phyloP scores from a whole-genome alignment of 352 stramenopile genomes.

The Phytophthora aleatoria region DNA sequence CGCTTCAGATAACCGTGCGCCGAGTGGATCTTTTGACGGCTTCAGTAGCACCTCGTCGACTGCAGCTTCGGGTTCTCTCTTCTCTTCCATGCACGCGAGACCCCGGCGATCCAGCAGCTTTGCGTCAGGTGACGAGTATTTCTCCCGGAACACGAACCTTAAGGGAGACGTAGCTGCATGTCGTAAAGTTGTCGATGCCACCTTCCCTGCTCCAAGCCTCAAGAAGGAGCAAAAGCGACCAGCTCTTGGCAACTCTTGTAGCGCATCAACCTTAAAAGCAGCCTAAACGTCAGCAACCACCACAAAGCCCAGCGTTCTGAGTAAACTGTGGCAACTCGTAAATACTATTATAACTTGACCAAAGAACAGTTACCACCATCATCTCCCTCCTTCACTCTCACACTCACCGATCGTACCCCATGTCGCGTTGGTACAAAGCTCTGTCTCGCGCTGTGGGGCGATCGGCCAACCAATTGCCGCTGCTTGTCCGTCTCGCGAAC shows the following conservation, averaged over 20 bases:
- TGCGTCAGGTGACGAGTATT: constrained; percentile 42
- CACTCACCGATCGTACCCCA: constrained; percentile 69
- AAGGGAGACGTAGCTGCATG: constrained; percentile 12
- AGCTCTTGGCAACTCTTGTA: constrained; percentile 12
- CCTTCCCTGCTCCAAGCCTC: constrained; percentile 2
- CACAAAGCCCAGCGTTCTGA: constrained; percentile 12
- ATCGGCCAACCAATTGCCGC: constrained; percentile 86
- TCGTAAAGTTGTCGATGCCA: constrained; percentile 20
- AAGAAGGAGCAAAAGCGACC: constrained; percentile 17
- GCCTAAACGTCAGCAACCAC: constrained; percentile 14
- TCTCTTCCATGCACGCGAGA: constrained; percentile 28
- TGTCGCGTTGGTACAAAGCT: constrained; percentile 82
- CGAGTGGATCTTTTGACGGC: constrained; percentile 32
- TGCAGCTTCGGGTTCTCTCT: constrained; percentile 13
- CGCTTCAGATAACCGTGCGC: constrained; percentile 24
- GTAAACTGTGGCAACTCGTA: constrained; percentile 37
- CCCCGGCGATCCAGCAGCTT: constrained; percentile 47
- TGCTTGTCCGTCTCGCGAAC: constrained; percentile 81
- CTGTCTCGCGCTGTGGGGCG: constrained; percentile 75
- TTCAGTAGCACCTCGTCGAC: constrained; percentile 41
- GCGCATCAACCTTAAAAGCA: constrained; percentile 28
- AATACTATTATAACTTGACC: constrained; percentile 47
- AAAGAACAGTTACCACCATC: too few relatives aligned
- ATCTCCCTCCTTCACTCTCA: constrained; percentile 9
- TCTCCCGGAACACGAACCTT: constrained; percentile 22